Evolutionary conservation across 257 asterid species (phyloP).

Genomic region (Capsicum pubescens): DNA sequence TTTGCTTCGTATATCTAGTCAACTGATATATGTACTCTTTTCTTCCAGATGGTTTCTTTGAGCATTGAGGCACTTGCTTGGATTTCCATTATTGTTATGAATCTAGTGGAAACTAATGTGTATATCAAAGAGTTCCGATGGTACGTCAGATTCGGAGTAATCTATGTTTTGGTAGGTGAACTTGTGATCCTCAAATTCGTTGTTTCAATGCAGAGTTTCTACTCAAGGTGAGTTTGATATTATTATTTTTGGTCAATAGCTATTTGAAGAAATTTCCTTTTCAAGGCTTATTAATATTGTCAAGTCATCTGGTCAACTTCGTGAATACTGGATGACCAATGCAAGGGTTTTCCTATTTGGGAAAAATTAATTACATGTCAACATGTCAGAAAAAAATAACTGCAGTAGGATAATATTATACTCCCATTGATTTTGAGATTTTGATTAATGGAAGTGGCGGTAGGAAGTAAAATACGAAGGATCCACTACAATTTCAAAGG

Average conservation of each 20-base stretch:
- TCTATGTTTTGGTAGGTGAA: conserved; percentile 74
- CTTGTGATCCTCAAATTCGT: conserved; percentile 66
- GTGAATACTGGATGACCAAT: background rate
- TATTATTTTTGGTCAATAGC: background rate
- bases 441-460: conserved; percentile 4
- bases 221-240: conserved; percentile 50
- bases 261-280: background rate
- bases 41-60: conserved; percentile 69
- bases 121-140: conserved; percentile 81
- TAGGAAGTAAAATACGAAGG: background rate
- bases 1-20: conserved; percentile 8
- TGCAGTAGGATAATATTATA: background rate
- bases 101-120: conserved; percentile 64
- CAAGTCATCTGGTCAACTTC: conserved; percentile 23
- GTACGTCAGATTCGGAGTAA: conserved; percentile 75
- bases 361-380: background rate
- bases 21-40: conserved; percentile 29
- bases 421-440: conserved; percentile 17
- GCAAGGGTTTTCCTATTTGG: background rate
- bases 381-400: background rate
- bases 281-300: background rate
- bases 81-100: conserved; percentile 69
- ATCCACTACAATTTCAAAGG: background rate
- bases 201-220: conserved; percentile 57
- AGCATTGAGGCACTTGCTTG: conserved; percentile 66